Evolutionary conservation across 768 basidiomycete genomes (phyloP).

Genomic region (Kwoniella dejecticola): DNA sequence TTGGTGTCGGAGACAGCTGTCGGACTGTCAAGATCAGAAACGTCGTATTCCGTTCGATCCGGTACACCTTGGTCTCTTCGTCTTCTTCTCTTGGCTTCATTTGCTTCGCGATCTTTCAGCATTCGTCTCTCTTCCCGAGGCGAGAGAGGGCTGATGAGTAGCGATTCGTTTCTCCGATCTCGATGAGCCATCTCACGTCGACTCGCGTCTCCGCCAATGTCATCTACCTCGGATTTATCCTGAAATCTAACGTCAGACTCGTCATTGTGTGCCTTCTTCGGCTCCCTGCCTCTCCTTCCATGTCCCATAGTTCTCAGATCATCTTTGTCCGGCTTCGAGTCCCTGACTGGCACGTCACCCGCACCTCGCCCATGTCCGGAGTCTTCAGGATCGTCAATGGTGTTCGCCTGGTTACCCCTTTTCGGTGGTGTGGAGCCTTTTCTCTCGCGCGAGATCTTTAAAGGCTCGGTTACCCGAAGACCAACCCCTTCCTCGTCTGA

Average conservation of each 20-base stretch:
- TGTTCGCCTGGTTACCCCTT: no score
- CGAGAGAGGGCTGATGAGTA: neutral
- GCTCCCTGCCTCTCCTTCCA: neutral
- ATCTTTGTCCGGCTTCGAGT: neutral
- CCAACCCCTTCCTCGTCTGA: neutral
- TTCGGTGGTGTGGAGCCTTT: neutral
- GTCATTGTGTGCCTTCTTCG: neutral
- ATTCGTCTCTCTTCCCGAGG: neutral
- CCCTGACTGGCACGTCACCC: no score
- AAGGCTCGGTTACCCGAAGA: neutral
- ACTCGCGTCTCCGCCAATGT: no score
- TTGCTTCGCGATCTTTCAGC: neutral
- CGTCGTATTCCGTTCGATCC: no score
- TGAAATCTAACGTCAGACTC: neutral
- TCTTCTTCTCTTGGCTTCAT: neutral
- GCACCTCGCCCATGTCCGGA: no score
- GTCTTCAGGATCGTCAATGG: no score
- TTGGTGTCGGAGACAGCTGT: no score
- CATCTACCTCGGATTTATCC: no score
- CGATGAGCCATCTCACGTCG: no score
- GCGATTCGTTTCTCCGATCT: neutral
- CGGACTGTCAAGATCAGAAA: no score
- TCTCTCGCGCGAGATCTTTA: neutral
- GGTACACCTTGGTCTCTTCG: no score
- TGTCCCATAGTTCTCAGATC: constrained; percentile 9